Conservation (phyloP, 352 stramenopile species). For the Phytopythium aichiense region DNA sequence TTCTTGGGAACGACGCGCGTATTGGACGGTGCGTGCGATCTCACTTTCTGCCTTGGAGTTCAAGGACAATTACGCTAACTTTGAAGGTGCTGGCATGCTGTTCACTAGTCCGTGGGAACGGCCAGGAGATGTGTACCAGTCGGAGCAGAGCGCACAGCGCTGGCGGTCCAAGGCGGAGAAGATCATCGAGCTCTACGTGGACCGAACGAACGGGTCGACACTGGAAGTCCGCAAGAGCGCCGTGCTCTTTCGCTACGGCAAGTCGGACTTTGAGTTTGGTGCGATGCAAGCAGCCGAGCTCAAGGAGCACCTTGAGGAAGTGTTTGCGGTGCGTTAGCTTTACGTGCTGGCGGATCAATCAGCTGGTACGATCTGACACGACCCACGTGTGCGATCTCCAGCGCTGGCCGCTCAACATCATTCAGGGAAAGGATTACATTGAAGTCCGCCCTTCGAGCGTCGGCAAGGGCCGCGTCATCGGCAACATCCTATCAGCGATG, state of each 20-base stretch:
- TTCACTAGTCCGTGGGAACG: constrained; percentile 48
- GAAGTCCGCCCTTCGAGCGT: constrained; percentile 96
- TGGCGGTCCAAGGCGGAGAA: constrained; percentile 95
- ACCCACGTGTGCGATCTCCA: constrained; percentile 8
- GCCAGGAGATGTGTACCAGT: constrained; percentile 57
- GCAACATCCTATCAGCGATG: constrained; percentile 88
- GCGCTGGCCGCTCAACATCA: constrained; percentile 71
- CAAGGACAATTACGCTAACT: neutral
- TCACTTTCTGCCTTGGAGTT: neutral
- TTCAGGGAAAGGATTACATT: constrained; percentile 95
- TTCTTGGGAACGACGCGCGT: constrained; percentile 60
- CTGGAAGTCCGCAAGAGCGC: constrained; percentile 97
- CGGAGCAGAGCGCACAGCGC: constrained; percentile 49
- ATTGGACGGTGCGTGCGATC: constrained; percentile 35
- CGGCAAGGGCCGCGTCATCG: constrained; percentile 96
- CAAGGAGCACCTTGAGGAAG: constrained; percentile 94
- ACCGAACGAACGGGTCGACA: constrained; percentile 97
- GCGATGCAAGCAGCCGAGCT: constrained; percentile 96
- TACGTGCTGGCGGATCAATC: neutral
- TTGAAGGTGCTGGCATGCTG: neutral
- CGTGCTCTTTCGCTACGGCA: constrained; percentile 97
- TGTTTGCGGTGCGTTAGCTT: constrained; percentile 63
- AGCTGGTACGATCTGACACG: neutral
- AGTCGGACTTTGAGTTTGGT: constrained; percentile 98
- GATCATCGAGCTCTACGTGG: constrained; percentile 98